phyloP scores from a whole-genome alignment of 2,329 filamentous ascomycete genomes.

The Chrysoporthe austroafricana region DNA sequence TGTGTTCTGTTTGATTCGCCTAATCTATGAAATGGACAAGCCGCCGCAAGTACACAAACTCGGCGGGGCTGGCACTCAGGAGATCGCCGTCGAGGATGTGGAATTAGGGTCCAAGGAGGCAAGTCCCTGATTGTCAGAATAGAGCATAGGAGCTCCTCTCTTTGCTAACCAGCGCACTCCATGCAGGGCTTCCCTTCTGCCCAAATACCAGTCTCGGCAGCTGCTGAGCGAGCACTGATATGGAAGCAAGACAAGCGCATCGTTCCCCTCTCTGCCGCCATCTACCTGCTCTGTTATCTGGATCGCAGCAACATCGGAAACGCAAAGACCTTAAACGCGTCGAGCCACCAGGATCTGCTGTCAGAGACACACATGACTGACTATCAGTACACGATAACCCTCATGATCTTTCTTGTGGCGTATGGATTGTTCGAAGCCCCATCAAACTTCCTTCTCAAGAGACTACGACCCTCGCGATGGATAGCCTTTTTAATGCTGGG shows the following conservation, averaged over 20 bases:
- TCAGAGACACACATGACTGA: constrained; percentile 62
- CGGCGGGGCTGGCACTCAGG: neutral
- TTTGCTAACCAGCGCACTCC: neutral
- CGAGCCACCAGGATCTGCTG: constrained; percentile 62
- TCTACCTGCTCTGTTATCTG: constrained; percentile 62
- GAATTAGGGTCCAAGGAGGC: constrained; percentile 22
- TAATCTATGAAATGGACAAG: neutral
- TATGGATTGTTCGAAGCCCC: constrained; percentile 63
- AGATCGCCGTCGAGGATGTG: constrained; percentile 17
- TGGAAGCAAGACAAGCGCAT: constrained; percentile 56
- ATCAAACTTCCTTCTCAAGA: constrained; percentile 65
- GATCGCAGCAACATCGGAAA: constrained; percentile 66
- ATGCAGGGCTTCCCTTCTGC: constrained; percentile 4
- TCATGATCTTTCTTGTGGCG: constrained; percentile 63
- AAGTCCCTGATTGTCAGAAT: neutral
- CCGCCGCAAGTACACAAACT: neutral
- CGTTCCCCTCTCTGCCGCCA: constrained; percentile 55
- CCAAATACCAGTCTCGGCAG: constrained; percentile 8
- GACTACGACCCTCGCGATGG: constrained; percentile 63
- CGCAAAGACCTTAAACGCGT: constrained; percentile 65
- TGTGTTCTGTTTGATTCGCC: neutral
- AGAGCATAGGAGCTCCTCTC: neutral
- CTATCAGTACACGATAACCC: constrained; percentile 58
- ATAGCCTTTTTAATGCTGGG: constrained; percentile 65
- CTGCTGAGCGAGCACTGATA: constrained; percentile 22